Evolutionary conservation across 2,329 filamentous ascomycete species (phyloP), one percentile per base, ranked within the genome.

Genomic region (Chalara sp.): DNA sequence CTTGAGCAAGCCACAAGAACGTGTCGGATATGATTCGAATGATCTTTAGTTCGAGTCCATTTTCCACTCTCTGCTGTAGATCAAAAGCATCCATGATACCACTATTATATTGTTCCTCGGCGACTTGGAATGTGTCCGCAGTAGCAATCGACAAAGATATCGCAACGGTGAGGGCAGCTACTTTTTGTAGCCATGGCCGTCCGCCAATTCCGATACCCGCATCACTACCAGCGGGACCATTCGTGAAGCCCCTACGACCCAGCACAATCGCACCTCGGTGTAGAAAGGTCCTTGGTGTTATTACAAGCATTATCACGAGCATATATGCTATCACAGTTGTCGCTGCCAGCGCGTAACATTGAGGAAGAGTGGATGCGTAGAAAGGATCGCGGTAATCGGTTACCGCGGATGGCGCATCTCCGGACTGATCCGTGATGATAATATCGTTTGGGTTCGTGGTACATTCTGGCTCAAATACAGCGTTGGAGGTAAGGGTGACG

Each of bases 1-100:
- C 92, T 69, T 99, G 93, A 1, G 93, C 93, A 39, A 99, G 81
- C 92, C 93, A 97, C 32, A 99, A 76, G 67, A 97, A 97, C 1
- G 93, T 91, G 68, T 96, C 90, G 13, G 92, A 97, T 57, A 99
- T 89, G 59, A 97, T 82, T 57, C 91, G 86, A 53, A 95, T 92
- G 53, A 95, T 81, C 59, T 93, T 89, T 57, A 99, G 84, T 67
- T 96, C 87, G 55, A 86, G 80, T 49, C 90, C 89, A 52, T 85
- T 85, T 57, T 96, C 82, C 12, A 99, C 92, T 62, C 87, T 76
- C 44, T 81, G 74, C 56, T 93, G 89, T 60, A 99, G 70, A 47
- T 78, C 76, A 59, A 76, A 76, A 28, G 89, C 90, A 64, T 96
- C 89, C 71, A 90, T 89, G 61, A 83, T 84, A 32, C 90, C 90